Conservation (phyloP, 2,329 filamentous ascomycete genomes). For the Alternaria gansuensis region DNA sequence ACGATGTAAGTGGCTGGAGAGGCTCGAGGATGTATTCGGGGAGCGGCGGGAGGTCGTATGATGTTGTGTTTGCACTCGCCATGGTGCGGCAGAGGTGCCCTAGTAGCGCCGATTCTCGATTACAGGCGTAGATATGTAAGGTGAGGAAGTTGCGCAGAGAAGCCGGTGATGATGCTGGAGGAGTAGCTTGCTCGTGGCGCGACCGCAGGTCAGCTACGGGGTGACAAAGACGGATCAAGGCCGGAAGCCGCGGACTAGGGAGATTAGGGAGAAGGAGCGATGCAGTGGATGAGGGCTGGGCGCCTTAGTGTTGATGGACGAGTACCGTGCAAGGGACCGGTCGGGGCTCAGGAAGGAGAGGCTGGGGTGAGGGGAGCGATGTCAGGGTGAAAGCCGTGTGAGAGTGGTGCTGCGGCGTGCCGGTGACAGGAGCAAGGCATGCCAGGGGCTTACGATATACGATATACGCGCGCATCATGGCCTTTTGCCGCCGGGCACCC, state of each 20-base stretch:
- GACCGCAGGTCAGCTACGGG: slow-evolving; percentile 16
- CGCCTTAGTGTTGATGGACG: not conserved
- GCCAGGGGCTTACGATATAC: slow-evolving; percentile 7
- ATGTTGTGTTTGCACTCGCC: slow-evolving; percentile 57
- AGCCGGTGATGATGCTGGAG: slow-evolving; percentile 7
- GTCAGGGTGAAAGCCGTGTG: slow-evolving; percentile 38
- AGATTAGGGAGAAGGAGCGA: slow-evolving; percentile 39
- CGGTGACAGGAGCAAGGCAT: slow-evolving; percentile 25
- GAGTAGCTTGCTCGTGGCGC: slow-evolving; percentile 13
- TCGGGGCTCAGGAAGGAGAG: slow-evolving; percentile 44
- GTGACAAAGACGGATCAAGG: slow-evolving; percentile 20
- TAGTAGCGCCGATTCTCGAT: slow-evolving; percentile 18
- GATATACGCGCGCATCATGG: slow-evolving; percentile 36
- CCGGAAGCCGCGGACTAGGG: slow-evolving; percentile 42
- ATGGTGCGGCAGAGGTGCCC: slow-evolving; percentile 37
- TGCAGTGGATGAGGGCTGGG: slow-evolving; percentile 10
- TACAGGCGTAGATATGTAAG: slow-evolving; percentile 5
- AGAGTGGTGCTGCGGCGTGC: slow-evolving; percentile 39
- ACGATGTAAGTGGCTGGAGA: slow-evolving; percentile 75
- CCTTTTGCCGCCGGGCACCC: slow-evolving; percentile 18
- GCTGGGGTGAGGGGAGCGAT: slow-evolving; percentile 45
- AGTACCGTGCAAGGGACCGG: slow-evolving; percentile 2
- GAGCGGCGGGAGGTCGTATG: slow-evolving; percentile 79
- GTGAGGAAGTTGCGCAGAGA: slow-evolving; percentile 4
- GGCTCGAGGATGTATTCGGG: slow-evolving; percentile 79